phyloP scores from a whole-genome alignment of 202 grass and related monocot species.

The Panicum hallii region DNA sequence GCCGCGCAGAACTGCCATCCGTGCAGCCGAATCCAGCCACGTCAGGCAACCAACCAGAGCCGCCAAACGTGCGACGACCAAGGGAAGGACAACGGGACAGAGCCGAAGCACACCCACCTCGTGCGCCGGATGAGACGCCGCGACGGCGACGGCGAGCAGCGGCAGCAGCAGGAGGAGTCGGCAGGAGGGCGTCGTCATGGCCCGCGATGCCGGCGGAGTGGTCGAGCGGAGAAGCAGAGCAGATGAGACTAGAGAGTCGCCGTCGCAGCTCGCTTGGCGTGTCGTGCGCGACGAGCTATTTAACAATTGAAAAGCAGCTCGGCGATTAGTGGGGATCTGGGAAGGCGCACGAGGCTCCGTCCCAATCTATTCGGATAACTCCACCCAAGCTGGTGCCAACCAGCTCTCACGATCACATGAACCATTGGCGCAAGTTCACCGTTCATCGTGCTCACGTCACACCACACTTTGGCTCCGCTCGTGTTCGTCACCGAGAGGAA shows the following conservation, averaged over 20 bases:
- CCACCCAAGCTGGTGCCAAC: background rate
- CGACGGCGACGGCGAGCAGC: slow-evolving; percentile 18
- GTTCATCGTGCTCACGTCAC: slow-evolving; percentile 13
- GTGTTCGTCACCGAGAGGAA: no score
- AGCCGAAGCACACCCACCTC: slow-evolving; percentile 43
- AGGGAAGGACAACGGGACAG: background rate
- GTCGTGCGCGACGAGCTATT: slow-evolving; percentile 17
- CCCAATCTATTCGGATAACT: slow-evolving; percentile 27
- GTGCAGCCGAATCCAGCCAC: background rate
- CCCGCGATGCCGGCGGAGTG: background rate
- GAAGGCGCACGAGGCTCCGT: background rate
- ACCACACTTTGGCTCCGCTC: background rate
- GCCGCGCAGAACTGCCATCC: slow-evolving; percentile 66
- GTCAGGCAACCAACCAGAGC: slow-evolving; percentile 33
- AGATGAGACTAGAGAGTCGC: background rate
- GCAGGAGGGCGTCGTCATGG: slow-evolving; percentile 32
- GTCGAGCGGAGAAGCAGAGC: slow-evolving; percentile 4
- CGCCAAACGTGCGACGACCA: background rate
- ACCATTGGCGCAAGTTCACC: background rate
- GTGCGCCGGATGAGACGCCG: slow-evolving; percentile 43
- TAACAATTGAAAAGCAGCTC: slow-evolving; percentile 1
- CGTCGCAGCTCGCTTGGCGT: background rate
- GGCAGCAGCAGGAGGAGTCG: background rate
- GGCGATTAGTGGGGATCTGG: slow-evolving; percentile 13
- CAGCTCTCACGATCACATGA: background rate